These are phyloP conservation scores for Suillus discolor DNA, from an alignment of 768 basidiomycete species.

Conservation along the genomic window DNA sequence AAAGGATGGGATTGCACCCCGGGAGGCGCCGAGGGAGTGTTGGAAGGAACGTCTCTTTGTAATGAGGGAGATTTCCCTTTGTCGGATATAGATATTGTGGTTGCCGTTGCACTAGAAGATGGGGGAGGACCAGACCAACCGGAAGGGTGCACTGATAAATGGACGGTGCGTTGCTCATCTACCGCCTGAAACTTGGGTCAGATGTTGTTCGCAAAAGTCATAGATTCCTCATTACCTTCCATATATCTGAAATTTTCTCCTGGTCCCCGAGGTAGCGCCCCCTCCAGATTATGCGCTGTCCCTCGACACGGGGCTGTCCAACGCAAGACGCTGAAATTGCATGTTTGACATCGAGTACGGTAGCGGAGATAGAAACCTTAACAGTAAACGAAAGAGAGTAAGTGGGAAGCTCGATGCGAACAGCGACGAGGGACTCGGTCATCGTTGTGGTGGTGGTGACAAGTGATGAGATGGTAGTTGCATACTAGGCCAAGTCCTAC, in stretches of 20 bases:
- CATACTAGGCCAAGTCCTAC: slow-evolving; percentile 13
- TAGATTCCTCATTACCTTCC: slow-evolving; percentile 55
- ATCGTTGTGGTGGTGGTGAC: slow-evolving; percentile 16
- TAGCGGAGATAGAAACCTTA: slow-evolving; percentile 46
- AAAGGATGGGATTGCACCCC: slow-evolving; percentile 12
- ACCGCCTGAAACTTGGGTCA: slow-evolving; percentile 40
- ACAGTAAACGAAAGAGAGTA: slow-evolving; percentile 69
- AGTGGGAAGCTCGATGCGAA: slow-evolving; percentile 78
- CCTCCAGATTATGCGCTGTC: slow-evolving; percentile 77
- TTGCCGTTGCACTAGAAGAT: slow-evolving; percentile 21
- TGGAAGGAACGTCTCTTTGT: background rate
- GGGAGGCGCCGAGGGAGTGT: slow-evolving; percentile 7
- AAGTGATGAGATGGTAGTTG: background rate
- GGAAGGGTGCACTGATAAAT: slow-evolving; percentile 79
- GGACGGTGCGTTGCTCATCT: slow-evolving; percentile 63
- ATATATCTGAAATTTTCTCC: slow-evolving; percentile 66
- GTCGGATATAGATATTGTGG: slow-evolving; percentile 9
- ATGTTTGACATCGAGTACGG: slow-evolving; percentile 66
- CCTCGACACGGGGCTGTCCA: slow-evolving; percentile 67
- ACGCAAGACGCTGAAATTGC: slow-evolving; percentile 61
- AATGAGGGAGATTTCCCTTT: slow-evolving; percentile 7
- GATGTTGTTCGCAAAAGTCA: background rate
- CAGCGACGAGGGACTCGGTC: slow-evolving; percentile 32
- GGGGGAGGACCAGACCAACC: slow-evolving; percentile 69
- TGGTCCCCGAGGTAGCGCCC: slow-evolving; percentile 67